Evolutionary conservation across 129 eudicot species (phyloP).

Genomic region (Heracleum sosnowskyi): DNA sequence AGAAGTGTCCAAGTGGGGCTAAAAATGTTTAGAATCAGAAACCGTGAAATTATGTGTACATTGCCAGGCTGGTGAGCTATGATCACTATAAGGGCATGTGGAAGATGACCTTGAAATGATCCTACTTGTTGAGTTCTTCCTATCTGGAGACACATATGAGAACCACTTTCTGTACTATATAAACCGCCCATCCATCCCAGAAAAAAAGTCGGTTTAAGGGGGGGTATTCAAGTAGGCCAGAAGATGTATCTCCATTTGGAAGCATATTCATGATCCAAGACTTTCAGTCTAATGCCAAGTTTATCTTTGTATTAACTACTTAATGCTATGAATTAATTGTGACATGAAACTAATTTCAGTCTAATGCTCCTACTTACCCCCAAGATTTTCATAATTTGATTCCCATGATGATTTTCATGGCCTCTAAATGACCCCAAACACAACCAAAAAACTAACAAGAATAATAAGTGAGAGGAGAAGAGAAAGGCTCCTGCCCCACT

Average conservation of each 20-base stretch:
- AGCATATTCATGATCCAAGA: background rate
- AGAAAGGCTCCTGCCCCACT: constrained; percentile 2
- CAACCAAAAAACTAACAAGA: background rate
- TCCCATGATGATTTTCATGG: constrained; percentile 9
- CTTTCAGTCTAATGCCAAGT: background rate
- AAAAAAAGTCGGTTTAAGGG: background rate
- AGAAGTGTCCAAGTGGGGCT: background rate
- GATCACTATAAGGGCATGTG: constrained; percentile 4
- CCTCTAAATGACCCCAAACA: constrained; percentile 15
- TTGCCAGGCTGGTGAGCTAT: background rate
- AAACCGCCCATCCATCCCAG: background rate
- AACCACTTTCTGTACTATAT: background rate
- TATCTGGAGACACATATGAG: constrained; percentile 3
- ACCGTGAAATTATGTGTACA: background rate
- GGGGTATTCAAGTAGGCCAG: background rate
- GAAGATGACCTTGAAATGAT: background rate
- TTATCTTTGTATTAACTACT: background rate
- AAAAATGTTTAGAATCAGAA: background rate
- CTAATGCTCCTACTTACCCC: background rate
- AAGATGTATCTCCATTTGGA: background rate
- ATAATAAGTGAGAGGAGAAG: background rate
- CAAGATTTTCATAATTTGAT: background rate
- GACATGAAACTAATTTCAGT: background rate
- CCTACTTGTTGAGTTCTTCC: background rate
- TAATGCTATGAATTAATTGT: background rate